Evolutionary conservation across 257 asterid species (phyloP), one percentile per base, ranked within the genome.

Genomic region (Forsythia suspensa): DNA sequence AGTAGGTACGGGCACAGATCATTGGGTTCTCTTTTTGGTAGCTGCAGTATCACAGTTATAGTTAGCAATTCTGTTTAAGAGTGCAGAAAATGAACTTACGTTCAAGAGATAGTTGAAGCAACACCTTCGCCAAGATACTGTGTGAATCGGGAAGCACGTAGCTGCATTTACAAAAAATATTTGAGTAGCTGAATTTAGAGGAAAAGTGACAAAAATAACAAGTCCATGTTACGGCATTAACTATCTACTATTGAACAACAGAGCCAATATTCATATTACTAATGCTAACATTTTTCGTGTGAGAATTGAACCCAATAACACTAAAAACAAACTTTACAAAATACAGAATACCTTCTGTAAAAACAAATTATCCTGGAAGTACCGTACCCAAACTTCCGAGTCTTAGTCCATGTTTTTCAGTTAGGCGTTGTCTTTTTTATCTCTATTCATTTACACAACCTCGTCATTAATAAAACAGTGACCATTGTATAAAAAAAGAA

Each of bases 1-100:
- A 83, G 82, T 20, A 86, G 75, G 66, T 83, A 83, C 3, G 80
- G 87, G 44, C 84, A 76, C 0, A 72, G 52, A 68, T 86, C 87
- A 34, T 69, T 51, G 0, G 66, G 75, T 40, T 76, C 84, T 79
- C 75, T 79, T 39, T 46, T 42, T 67, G 83, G 84, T 73, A 80
- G 80, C 87, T 83, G 82, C 82, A 79, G 18, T 42, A 76, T 76
- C 40, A 73, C 5, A 39, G 16, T 77, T 48, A 36, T 11, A 24
- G 57, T 77, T 69, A 73, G 36, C 10, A 55, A 34, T 5, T 11
- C 21, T 76, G 63, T 59, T 8, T 6, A n/a, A 18, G 29, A 59
- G 11, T 20, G n/a, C 36, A n/a, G 29, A 59, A 59, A 57, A 73
- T 76, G 37, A 38, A 70, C 51, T 70, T 15, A 10, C 65, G 2